Evolutionary conservation across 176 grass and related monocot genomes (phyloP), one percentile per base, ranked within the genome.

Genomic region (Musa beccarii): DNA sequence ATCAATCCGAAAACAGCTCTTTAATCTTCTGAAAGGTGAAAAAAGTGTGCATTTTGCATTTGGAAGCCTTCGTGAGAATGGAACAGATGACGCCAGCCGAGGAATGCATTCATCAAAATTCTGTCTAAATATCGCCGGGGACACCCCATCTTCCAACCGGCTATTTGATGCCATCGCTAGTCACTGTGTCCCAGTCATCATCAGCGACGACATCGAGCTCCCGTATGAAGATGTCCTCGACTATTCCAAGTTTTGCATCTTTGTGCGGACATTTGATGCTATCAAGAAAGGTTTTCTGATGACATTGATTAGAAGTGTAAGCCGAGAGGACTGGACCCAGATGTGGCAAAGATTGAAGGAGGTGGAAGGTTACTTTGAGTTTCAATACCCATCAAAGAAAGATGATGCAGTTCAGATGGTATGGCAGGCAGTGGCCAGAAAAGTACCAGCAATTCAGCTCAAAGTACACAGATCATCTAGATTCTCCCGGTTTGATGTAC

Each of bases 71-170:
- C 68, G 68, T 10, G 43, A 70, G 43, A 70, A 70, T 11, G 68
- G 68, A 19, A 70, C 68, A 11, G 14, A 43, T 0, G 49, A 52
- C 21, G 68, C 10, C 16, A 70, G 68, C 21, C 43, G 11, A 52
- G 68, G 68, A 19, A 70, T 70, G 68, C 68, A 70, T 70, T 70
- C 68, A 10, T 70, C 68, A 52, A 70, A 70, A 51, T 70, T 70
- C 25, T 70, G 68, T 70, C 68, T 70, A 7, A 70, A 21, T 52
- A 70, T 70, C 8, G 68, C 19, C 2, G 68, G 68, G 9, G 68
- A 70, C 68, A 70, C 68, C 16, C 68, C 68, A 51, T 70, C 68
- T 52, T 70, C 68, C 49, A 70, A 70, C 49, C 49, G 68, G 10
- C 49, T 70, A 21, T 70, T 70, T 13, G 68, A 70, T 70, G 68